Conservation (phyloP, 495 filamentous ascomycete genomes). For the Neurospora intermedia region DNA sequence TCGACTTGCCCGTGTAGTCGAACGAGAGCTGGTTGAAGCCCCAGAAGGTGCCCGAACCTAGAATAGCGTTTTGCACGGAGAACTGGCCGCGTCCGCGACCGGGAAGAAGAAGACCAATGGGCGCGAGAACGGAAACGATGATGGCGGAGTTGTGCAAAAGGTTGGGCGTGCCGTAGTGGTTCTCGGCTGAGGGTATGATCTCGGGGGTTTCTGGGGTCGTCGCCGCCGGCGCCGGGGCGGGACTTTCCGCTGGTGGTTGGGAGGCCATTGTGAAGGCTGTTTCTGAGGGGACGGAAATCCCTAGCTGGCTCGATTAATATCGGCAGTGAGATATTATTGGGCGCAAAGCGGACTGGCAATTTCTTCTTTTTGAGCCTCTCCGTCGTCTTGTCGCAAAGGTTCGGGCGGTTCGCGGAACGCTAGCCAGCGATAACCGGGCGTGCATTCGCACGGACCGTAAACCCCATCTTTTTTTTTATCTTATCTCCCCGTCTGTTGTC, state of each 20-base stretch:
- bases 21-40: slow-evolving; percentile 54
- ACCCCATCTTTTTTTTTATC: not conserved
- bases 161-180: slow-evolving; percentile 14
- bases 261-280: not conserved
- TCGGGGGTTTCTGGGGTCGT: not conserved
- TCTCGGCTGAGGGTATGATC: not conserved
- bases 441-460: not conserved
- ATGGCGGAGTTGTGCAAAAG: slow-evolving; percentile 52
- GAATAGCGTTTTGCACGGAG: slow-evolving; percentile 45
- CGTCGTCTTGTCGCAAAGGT: not conserved
- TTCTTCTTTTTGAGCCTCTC: not conserved
- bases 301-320: not conserved
- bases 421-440: not conserved
- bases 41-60: slow-evolving; percentile 48
- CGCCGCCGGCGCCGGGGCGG: not conserved
- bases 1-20: slow-evolving; percentile 47
- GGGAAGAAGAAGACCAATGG: slow-evolving; percentile 62
- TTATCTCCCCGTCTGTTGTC: not conserved
- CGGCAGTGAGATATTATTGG: not conserved
- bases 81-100: slow-evolving; percentile 62
- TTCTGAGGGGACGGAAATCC: not conserved
- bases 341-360: not conserved
- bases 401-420: not conserved
- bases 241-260: not conserved
- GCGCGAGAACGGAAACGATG: slow-evolving; percentile 54